Evolutionary conservation across 1,284 basidiomycete species (phyloP).

Genomic region (Leccinum brunneo-olivaceum): DNA sequence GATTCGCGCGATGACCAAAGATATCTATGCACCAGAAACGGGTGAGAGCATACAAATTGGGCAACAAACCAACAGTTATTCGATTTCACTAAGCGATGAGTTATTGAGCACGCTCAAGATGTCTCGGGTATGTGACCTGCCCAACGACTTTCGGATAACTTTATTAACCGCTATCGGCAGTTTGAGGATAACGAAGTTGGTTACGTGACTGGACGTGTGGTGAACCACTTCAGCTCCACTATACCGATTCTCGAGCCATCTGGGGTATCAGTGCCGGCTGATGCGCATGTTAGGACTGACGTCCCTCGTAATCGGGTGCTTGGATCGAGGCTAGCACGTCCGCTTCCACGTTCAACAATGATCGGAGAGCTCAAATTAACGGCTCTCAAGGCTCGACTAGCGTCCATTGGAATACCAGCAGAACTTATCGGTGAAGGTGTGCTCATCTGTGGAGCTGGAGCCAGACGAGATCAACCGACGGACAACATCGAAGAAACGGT

Average conservation of each 20-base stretch:
- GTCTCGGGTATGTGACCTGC: conserved; percentile 64
- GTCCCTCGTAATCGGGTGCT: conserved; percentile 38
- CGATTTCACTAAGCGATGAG: conserved; percentile 88
- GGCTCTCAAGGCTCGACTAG: conserved; percentile 72
- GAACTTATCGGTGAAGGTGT: conserved; percentile 94
- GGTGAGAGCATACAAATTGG: conserved; percentile 84
- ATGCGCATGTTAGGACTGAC: conserved; percentile 23
- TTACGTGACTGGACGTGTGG: conserved; percentile 81
- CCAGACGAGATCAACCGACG: conserved; percentile 39
- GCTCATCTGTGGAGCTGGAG: conserved; percentile 79
- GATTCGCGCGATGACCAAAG: conserved; percentile 82
- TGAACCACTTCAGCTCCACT: conserved; percentile 73
- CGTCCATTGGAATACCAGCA: conserved; percentile 71
- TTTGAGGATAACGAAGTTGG: conserved; percentile 98
- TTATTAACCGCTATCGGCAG: conserved; percentile 39
- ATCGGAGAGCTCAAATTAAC: conserved; percentile 93
- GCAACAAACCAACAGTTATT: conserved; percentile 92
- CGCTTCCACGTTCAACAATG: conserved; percentile 83
- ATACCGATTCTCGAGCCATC: conserved; percentile 63
- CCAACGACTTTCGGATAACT: conserved; percentile 3
- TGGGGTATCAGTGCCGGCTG: conserved; percentile 30
- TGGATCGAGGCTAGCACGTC: conserved; percentile 52
- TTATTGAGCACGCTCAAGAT: conserved; percentile 76
- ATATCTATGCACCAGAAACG: conserved; percentile 75
- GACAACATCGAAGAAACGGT: conserved; percentile 68